Conservation (phyloP, 2,329 filamentous ascomycete genomes). For the Septoria petroselini region DNA sequence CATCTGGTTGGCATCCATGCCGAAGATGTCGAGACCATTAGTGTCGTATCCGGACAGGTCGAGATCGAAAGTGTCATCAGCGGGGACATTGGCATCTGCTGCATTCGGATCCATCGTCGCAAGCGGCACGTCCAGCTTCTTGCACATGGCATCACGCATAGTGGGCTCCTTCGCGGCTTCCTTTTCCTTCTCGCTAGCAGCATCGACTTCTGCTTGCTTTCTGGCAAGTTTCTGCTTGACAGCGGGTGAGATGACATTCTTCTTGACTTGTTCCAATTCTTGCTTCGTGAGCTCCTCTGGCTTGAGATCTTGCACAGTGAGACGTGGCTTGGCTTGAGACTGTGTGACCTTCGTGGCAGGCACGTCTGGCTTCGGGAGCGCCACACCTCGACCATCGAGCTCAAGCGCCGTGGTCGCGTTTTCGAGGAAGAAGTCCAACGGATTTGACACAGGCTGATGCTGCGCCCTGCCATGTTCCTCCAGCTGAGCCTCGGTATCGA, state of each 20-base stretch:
- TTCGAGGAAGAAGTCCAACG: constrained; percentile 55
- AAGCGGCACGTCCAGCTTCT: constrained; percentile 29
- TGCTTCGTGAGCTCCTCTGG: constrained; percentile 20
- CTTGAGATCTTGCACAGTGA: constrained; percentile 21
- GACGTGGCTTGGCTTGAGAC: constrained; percentile 15
- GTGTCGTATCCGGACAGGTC: constrained; percentile 3
- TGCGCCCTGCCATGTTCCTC: constrained; percentile 54
- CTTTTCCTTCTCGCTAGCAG: constrained; percentile 20
- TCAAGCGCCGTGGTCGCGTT: constrained; percentile 46
- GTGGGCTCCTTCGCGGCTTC: constrained; percentile 30
- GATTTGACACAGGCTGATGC: constrained; percentile 55
- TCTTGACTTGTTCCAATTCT: constrained; percentile 15
- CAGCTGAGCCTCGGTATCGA: constrained; percentile 46
- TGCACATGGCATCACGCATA: constrained; percentile 32
- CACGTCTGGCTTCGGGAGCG: constrained; percentile 32
- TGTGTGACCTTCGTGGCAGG: constrained; percentile 3
- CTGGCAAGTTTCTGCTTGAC: constrained; percentile 22
- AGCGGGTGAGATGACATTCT: constrained; percentile 13
- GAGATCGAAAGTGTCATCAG: constrained; percentile 16
- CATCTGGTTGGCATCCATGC: constrained; percentile 11
- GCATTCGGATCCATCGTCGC: constrained; percentile 1
- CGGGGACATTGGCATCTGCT: constrained; percentile 3
- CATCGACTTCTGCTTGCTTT: constrained; percentile 23
- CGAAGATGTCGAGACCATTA: constrained; percentile 2
- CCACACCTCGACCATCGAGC: constrained; percentile 48